Conservation (phyloP, 2,329 filamentous ascomycete genomes). For the Curvularia hawaiiensis region DNA sequence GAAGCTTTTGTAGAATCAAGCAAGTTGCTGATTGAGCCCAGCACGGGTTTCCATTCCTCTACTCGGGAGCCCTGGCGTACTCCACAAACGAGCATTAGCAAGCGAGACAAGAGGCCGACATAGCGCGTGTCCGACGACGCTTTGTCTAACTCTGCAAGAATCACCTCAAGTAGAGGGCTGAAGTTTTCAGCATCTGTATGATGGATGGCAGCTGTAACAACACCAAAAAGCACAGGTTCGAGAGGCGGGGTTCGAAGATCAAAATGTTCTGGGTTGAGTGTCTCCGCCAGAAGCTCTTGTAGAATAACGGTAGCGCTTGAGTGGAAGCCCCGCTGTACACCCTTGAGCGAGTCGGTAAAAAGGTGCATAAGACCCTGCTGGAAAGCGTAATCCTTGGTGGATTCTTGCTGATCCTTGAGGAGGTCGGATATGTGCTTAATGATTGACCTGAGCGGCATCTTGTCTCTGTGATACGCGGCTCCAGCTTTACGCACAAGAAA, state of each 20-base stretch:
- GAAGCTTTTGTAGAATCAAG: conserved; percentile 46
- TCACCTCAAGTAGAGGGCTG: conserved; percentile 65
- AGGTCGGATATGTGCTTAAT: conserved; percentile 74
- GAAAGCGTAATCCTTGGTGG: conserved; percentile 70
- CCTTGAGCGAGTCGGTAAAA: conserved; percentile 80
- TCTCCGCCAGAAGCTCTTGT: conserved; percentile 53
- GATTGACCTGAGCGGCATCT: conserved; percentile 70
- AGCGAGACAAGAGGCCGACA: conserved; percentile 40
- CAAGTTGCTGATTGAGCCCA: conserved; percentile 51
- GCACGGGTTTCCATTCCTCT: conserved; percentile 69
- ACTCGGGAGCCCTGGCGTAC: conserved; percentile 83
- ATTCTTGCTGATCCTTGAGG: conserved; percentile 60
- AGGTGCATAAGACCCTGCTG: conserved; percentile 89
- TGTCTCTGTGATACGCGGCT: conserved; percentile 74
- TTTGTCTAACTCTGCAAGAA: conserved; percentile 49
- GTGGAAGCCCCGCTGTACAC: conserved; percentile 63
- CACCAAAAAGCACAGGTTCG: conserved; percentile 71
- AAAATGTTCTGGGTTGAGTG: conserved; percentile 29
- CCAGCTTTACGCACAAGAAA: conserved; percentile 92
- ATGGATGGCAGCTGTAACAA: conserved; percentile 82
- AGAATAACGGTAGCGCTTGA: conserved; percentile 62
- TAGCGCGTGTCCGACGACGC: conserved; percentile 52
- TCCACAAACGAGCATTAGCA: conserved; percentile 73
- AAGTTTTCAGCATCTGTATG: conserved; percentile 79
- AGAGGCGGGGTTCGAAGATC: conserved; percentile 55